These are phyloP conservation scores for Oxyria digyna DNA, from an alignment of 148 eudicot species.

Conservation along the genomic window DNA sequence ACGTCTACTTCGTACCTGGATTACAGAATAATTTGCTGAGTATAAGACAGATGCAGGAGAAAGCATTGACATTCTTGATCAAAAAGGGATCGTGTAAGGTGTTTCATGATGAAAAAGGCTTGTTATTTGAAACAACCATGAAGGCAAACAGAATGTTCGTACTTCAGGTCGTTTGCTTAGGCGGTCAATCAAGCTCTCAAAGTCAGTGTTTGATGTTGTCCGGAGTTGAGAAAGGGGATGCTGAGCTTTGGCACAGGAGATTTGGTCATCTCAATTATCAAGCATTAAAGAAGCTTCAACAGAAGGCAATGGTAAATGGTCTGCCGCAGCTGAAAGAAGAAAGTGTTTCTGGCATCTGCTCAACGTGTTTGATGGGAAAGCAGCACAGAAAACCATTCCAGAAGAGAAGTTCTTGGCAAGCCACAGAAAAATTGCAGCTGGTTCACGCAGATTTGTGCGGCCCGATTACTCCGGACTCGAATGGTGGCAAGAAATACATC, in stretches of 20 bases:
- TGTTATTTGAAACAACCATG: neutral
- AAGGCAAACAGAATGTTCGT: conserved; percentile 2
- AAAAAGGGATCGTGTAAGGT: conserved; percentile 10
- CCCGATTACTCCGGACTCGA: too few relatives aligned
- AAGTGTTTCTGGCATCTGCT: neutral
- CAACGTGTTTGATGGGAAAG: neutral
- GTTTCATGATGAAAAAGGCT: conserved; percentile 8
- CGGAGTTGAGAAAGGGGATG: neutral
- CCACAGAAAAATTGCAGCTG: neutral
- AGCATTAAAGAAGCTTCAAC: neutral
- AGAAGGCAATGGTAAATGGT: neutral
- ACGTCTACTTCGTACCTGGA: conserved; percentile 8
- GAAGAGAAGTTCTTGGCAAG: neutral
- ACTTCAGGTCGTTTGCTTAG: neutral
- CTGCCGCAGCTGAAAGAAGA: neutral
- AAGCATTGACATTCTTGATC: conserved; percentile 4
- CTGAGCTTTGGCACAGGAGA: neutral
- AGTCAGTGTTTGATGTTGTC: neutral
- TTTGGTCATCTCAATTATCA: neutral
- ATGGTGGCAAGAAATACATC: too few relatives aligned
- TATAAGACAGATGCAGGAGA: conserved; percentile 11
- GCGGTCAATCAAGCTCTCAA: neutral
- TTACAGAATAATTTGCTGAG: conserved; percentile 8
- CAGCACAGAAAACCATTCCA: neutral
- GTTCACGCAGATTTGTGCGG: too few relatives aligned